Evolutionary conservation across 1,284 basidiomycete species (phyloP).

Genomic region (Ganoderma boninense): DNA sequence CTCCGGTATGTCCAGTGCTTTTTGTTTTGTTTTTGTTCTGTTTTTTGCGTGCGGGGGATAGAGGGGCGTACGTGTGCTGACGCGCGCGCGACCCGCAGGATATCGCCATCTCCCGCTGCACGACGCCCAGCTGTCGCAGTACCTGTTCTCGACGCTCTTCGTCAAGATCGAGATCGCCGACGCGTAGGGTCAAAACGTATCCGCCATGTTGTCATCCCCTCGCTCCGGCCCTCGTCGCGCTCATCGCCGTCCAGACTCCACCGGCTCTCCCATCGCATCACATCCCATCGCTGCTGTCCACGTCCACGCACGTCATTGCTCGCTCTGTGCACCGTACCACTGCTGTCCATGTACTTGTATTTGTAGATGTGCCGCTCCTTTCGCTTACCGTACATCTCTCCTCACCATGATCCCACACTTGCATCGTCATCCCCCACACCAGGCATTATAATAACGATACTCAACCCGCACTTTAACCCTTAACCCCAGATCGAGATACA

Average conservation of each 20-base stretch:
- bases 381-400: neutral
- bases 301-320: neutral
- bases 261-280: neutral
- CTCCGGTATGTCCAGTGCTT: constrained; percentile 64
- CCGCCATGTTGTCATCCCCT: neutral
- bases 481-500: neutral
- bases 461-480: neutral
- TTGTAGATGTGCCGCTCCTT: neutral
- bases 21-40: neutral
- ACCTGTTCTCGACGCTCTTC: constrained; percentile 90
- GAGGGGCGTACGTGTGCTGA: neutral
- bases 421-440: neutral
- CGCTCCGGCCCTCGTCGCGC: neutral
- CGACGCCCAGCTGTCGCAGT: constrained; percentile 83
- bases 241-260: neutral
- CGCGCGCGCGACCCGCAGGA: constrained; percentile 53
- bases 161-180: constrained; percentile 65
- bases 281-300: neutral
- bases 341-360: neutral
- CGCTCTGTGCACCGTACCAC: neutral
- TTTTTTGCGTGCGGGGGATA: neutral
- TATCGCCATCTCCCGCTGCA: constrained; percentile 90
- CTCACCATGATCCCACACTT: neutral
- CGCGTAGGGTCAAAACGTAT: constrained; percentile 22
- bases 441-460: neutral